A percentile compares a stretch with the other conserved stretches of the same genome.
Evolutionary conservation across 2,329 filamentous ascomycete species (phyloP).

Genomic region (Fusarium sp.): DNA sequence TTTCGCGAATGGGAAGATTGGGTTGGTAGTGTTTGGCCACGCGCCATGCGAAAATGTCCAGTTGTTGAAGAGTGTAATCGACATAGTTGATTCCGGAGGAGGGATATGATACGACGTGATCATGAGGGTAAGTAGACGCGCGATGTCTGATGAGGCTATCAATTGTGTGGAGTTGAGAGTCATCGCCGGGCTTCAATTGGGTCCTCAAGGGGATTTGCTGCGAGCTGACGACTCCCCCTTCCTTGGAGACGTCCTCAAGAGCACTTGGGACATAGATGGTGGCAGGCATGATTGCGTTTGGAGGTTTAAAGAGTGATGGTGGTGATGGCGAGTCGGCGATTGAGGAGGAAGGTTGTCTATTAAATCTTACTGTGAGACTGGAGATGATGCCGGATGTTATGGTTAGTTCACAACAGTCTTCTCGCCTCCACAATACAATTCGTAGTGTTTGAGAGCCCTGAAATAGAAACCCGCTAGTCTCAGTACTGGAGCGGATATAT

Average conservation of each 20-base stretch:
- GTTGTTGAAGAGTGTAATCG: neutral
- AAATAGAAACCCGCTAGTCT: too few species aligned
- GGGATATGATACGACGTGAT: slow-evolving; percentile 1
- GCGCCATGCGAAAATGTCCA: slow-evolving; percentile 1
- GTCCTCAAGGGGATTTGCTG: neutral
- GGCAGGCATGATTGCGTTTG: neutral
- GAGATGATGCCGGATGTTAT: too few species aligned
- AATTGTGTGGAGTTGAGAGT: slow-evolving; percentile 2
- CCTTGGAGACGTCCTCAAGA: neutral
- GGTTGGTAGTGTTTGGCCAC: neutral
- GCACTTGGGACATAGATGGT: neutral
- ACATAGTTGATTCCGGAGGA: neutral
- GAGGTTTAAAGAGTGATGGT: neutral
- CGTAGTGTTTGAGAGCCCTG: too few species aligned
- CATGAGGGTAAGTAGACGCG: neutral
- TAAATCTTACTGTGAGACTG: too few species aligned
- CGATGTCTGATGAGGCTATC: neutral
- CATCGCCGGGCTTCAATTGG: neutral
- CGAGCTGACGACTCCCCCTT: neutral
- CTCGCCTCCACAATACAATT: too few species aligned
- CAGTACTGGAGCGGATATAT: neutral
- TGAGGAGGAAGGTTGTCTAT: too few species aligned
- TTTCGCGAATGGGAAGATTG: neutral
- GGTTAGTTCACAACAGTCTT: too few species aligned
- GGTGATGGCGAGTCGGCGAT: neutral